A percentile compares a stretch with the other conserved stretches of the same genome.
Evolutionary conservation across 345 rosid species (phyloP).

Genomic region (Psidium guajava): DNA sequence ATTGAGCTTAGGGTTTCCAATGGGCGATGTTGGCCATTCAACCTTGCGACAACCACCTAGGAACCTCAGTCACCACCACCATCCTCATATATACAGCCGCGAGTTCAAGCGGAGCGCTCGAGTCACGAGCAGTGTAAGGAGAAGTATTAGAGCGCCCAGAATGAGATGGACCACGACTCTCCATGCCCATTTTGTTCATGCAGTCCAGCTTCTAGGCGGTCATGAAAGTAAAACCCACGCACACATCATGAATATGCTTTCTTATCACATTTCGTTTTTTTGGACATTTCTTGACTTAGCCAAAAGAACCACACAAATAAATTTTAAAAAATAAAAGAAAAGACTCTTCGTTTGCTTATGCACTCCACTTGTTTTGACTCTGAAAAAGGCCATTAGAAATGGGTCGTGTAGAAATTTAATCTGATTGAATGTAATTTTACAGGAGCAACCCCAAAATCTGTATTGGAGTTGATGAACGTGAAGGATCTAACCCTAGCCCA

Average conservation of each 20-base stretch:
- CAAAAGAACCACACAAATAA: not conserved
- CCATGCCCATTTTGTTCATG: constrained; percentile 90
- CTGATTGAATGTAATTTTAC: not conserved
- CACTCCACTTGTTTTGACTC: not conserved
- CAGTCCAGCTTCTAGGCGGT: constrained; percentile 97
- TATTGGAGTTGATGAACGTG: constrained; percentile 96
- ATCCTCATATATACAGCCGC: constrained; percentile 57
- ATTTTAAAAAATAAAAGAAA: not conserved
- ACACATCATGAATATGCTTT: not conserved
- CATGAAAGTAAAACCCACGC: constrained; percentile 59
- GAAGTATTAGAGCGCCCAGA: constrained; percentile 86
- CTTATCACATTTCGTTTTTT: not conserved
- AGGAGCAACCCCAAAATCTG: constrained; percentile 99
- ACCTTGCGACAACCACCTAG: constrained; percentile 6
- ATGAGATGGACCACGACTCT: constrained; percentile 98
- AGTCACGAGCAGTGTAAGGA: constrained; percentile 30
- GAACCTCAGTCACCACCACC: constrained; percentile 17
- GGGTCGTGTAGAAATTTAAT: not conserved
- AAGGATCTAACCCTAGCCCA: constrained; percentile 99
- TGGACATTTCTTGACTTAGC: not conserved
- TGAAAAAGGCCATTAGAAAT: not conserved
- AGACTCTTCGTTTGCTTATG: not conserved
- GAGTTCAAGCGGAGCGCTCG: constrained; percentile 72
- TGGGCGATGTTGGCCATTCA: not conserved
- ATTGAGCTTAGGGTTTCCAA: constrained; percentile 54